A percentile compares a stretch with the other conserved stretches of the same genome.
Evolutionary conservation across 2,329 filamentous ascomycete species (phyloP).

Genomic region (Cylindrodendrum hubeiense): DNA sequence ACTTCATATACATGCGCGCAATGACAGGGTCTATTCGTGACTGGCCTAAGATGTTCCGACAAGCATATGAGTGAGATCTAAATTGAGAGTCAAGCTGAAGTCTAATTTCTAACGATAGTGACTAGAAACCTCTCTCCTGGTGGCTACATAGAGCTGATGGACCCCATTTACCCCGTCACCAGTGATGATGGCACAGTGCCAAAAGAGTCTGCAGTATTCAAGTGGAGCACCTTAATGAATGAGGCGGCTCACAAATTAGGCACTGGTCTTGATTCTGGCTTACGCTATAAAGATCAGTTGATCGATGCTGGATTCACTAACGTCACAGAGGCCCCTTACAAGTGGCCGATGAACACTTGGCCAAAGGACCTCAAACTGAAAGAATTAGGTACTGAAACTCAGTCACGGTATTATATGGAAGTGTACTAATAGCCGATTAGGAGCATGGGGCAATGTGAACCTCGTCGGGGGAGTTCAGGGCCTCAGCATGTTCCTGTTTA

Average conservation of each 20-base stretch:
- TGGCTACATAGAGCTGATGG: constrained; percentile 29
- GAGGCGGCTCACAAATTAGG: constrained; percentile 12
- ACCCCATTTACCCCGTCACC: constrained; percentile 22
- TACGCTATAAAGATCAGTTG: constrained; percentile 26
- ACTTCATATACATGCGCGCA: constrained; percentile 30
- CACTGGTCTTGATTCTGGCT: constrained; percentile 12
- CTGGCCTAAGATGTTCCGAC: constrained; percentile 19
- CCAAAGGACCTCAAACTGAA: constrained; percentile 20
- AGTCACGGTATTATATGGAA: not conserved
- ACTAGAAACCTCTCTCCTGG: constrained; percentile 28
- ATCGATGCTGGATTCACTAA: constrained; percentile 23
- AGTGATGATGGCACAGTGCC: constrained; percentile 25
- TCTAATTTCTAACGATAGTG: not conserved
- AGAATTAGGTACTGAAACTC: constrained; percentile 10
- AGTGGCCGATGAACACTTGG: constrained; percentile 32
- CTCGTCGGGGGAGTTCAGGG: constrained; percentile 21
- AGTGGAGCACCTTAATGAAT: constrained; percentile 29
- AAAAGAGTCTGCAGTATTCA: constrained; percentile 25
- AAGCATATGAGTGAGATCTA: constrained; percentile 16
- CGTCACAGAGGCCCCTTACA: constrained; percentile 18
- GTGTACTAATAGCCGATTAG: not conserved
- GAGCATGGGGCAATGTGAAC: constrained; percentile 26
- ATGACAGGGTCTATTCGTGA: constrained; percentile 23
- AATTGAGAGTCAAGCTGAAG: not conserved
- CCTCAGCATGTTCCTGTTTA: constrained; percentile 20